Conservation (phyloP, 2,329 filamentous ascomycete genomes). For the Aspergillus brasiliensis region DNA sequence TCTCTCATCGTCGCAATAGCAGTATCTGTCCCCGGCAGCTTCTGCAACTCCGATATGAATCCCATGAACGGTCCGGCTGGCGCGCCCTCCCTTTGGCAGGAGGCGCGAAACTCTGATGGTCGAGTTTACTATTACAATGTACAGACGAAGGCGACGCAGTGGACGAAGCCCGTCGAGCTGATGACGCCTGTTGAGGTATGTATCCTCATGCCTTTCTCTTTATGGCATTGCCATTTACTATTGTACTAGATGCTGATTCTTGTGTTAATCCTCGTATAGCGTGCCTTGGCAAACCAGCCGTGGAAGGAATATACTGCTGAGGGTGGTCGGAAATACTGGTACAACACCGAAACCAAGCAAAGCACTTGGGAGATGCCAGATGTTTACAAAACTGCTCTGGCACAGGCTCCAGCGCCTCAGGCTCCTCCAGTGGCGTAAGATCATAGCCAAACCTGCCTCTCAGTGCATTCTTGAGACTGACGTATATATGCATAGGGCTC, state of each 20-base stretch:
- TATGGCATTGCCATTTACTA: too few species aligned
- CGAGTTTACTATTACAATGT: constrained; percentile 90
- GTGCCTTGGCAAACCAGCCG: constrained; percentile 76
- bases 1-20: constrained; percentile 8
- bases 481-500: constrained; percentile 42
- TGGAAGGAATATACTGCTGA: constrained; percentile 93
- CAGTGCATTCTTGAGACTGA: constrained; percentile 34
- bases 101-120: constrained; percentile 78
- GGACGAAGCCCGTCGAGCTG: constrained; percentile 89
- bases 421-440: constrained; percentile 52
- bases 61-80: constrained; percentile 62
- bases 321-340: constrained; percentile 91
- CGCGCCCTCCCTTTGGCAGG: constrained; percentile 70
- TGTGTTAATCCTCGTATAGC: constrained; percentile 52
- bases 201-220: constrained; percentile 9
- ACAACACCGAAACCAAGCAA: constrained; percentile 86
- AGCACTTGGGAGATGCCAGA: constrained; percentile 96
- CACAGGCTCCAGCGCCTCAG: constrained; percentile 53
- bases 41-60: constrained; percentile 30
- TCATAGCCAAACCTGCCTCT: too few species aligned
- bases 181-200: constrained; percentile 79
- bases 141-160: constrained; percentile 83
- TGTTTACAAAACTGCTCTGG: constrained; percentile 73
- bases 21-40: constrained; percentile 8
- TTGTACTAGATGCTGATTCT: background rate